Evolutionary conservation across 345 rosid species (phyloP), one percentile per base, ranked within the genome.

Genomic region (Gossypium mustelinum): DNA sequence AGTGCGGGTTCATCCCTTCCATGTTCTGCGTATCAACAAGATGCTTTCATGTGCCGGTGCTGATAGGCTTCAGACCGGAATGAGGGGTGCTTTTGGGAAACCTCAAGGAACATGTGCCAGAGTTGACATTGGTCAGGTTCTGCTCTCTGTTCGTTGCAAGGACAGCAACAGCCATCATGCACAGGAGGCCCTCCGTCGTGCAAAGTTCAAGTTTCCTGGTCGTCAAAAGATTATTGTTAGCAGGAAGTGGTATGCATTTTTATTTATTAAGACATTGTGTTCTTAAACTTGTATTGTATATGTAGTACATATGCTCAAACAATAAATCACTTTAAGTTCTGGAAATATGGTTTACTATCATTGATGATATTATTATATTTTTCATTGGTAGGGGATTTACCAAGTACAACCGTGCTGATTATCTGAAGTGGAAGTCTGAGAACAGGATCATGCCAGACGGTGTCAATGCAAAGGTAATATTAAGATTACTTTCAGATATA

Each of bases 11-110:
- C 91, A 87, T 34, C 89, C 89, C 2, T 86, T 85, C 81, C 89
- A 87, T 80, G 89, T 87, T 2, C 22, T 87, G 14, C 66, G 91
- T 2, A 87, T 87, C 78, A 87, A 87, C 76, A 86, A 87, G 87
- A 87, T 87, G 91, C 91, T 87, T 86, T 87, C 91, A 0, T 86
- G 91, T 61, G 91, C 91, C 2, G 91, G 91, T 51, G 91, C 91
- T 81, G 89, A 87, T 83, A 86, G 87, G 79, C 88, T 87, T 18
- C 91, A 87, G 73, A 87, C 87, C 48, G 89, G 87, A 1, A 87
- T 84, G 89, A 79, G 88, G 76, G 91, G 89, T 77, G 91, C 91
- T 48, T 87, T 86, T 45, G 91, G 91, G 24, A 86, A 87, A 63
- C 87, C 91, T 10, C 82, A 82, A 51, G 91, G 91, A 27, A 76